phyloP scores from a whole-genome alignment of 106 monocot species.

The Hemerocallis citrina region DNA sequence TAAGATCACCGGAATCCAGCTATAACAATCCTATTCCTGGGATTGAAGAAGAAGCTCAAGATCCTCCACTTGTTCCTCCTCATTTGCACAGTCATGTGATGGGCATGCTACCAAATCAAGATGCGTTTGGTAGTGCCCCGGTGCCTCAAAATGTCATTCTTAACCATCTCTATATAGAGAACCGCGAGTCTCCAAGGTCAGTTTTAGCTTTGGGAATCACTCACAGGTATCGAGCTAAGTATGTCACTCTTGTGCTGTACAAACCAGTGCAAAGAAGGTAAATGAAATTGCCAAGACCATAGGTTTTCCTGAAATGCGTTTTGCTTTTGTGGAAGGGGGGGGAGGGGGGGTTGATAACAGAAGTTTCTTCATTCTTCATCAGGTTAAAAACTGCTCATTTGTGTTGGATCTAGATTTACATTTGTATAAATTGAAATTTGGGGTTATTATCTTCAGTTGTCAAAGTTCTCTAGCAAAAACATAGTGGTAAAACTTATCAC shows the following conservation, averaged over 20 bases:
- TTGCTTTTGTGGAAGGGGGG: too few relatives aligned
- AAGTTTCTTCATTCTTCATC: too few relatives aligned
- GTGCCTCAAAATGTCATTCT: conserved; percentile 73
- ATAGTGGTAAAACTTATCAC: too few relatives aligned
- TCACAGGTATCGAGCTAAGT: conserved; percentile 71
- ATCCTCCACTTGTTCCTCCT: conserved; percentile 74
- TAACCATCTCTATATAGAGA: conserved; percentile 96
- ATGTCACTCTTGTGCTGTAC: conserved; percentile 80
- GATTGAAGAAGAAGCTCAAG: conserved; percentile 77
- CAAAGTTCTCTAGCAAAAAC: too few relatives aligned
- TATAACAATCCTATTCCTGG: conserved; percentile 62
- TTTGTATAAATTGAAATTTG: too few relatives aligned
- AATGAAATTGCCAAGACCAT: neutral
- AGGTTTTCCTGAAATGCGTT: too few relatives aligned
- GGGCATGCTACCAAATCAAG: conserved; percentile 36
- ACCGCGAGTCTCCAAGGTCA: conserved; percentile 69
- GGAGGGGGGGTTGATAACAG: too few relatives aligned
- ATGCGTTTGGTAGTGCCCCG: conserved; percentile 41
- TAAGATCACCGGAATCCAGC: conserved; percentile 78
- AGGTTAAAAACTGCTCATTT: too few relatives aligned
- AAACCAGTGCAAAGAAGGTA: conserved; percentile 85
- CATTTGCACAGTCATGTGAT: conserved; percentile 66
- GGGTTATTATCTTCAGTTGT: too few relatives aligned
- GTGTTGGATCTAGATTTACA: too few relatives aligned
- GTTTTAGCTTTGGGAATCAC: conserved; percentile 85